Percentiles rank a stretch among this genome's conserved stretches.
Conservation (phyloP, 371 early-diverging fungal species). For the Rhizopus delemar region DNA sequence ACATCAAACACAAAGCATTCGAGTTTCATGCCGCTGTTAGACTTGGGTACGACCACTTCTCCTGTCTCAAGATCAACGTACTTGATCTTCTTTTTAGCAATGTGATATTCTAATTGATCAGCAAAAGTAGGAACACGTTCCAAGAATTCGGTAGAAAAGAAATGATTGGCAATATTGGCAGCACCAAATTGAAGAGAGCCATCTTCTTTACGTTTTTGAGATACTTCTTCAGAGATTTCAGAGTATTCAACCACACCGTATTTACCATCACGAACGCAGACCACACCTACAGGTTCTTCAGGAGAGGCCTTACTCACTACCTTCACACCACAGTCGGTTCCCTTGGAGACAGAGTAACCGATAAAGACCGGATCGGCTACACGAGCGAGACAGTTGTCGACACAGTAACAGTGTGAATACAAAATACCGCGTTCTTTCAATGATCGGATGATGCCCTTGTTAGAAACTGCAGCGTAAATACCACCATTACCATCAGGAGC, state of each 20-base stretch:
- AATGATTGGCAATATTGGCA: conserved; percentile 98
- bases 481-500: conserved; percentile 85
- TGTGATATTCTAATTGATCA: conserved; percentile 85
- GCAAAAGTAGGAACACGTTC: conserved; percentile 81
- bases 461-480: conserved; percentile 69
- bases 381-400: conserved; percentile 92
- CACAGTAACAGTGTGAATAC: conserved; percentile 89
- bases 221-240: conserved; percentile 80
- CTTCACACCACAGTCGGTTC: conserved; percentile 93
- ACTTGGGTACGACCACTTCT: conserved; percentile 69
- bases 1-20: conserved; percentile 97
- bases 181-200: conserved; percentile 82
- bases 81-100: conserved; percentile 97
- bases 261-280: conserved; percentile 81
- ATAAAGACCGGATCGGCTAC: conserved; percentile 94
- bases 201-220: conserved; percentile 65
- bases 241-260: conserved; percentile 95
- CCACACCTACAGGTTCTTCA: conserved; percentile 92
- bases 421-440: conserved; percentile 60
- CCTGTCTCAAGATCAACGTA: conserved; percentile 79
- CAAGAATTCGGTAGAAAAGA: conserved; percentile 92
- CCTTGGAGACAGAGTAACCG: conserved; percentile 65
- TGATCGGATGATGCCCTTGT: conserved; percentile 63
- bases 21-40: conserved; percentile 83
- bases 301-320: conserved; percentile 85